A percentile compares a stretch with the other conserved stretches of the same genome.
Evolutionary conservation across 768 basidiomycete genomes (phyloP).

Genomic region (Termitomyces sp.): DNA sequence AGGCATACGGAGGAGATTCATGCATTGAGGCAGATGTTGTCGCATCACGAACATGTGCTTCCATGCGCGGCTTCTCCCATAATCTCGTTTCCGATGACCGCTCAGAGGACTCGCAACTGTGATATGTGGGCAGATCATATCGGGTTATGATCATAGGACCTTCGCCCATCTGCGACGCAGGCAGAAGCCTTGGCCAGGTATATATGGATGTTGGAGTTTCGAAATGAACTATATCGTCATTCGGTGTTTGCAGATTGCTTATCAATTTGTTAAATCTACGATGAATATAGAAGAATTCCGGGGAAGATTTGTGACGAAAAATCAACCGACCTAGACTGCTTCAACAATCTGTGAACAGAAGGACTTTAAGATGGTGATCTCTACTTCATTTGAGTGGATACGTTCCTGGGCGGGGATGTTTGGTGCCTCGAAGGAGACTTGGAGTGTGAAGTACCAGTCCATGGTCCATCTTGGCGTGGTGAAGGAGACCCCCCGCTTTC

Average conservation of each 20-base stretch:
- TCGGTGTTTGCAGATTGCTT: not conserved
- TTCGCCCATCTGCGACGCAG: conserved; percentile 36
- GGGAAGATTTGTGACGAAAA: not conserved
- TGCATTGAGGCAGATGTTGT: not conserved
- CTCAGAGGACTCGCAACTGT: not conserved
- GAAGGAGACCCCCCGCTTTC: not conserved
- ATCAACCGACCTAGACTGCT: not conserved
- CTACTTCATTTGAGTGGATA: not conserved
- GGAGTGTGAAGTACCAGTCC: not conserved
- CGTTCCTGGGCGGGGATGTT: not conserved
- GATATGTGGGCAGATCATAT: not conserved
- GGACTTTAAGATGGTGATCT: not conserved
- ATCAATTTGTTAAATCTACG: not conserved
- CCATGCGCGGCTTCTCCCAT: not conserved
- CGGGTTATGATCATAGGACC: conserved; percentile 33
- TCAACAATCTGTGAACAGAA: not conserved
- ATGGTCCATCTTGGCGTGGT: not conserved
- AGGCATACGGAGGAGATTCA: not conserved
- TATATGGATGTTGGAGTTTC: conserved; percentile 39
- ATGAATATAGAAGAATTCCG: not conserved
- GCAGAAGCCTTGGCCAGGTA: conserved; percentile 40
- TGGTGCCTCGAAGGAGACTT: not conserved
- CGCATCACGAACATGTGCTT: not conserved
- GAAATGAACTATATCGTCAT: conserved; percentile 14
- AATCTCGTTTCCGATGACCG: not conserved